Evolutionary conservation across 1,284 basidiomycete genomes (phyloP), one percentile per base, ranked within the genome.

Genomic region (Xanthoconium separans): DNA sequence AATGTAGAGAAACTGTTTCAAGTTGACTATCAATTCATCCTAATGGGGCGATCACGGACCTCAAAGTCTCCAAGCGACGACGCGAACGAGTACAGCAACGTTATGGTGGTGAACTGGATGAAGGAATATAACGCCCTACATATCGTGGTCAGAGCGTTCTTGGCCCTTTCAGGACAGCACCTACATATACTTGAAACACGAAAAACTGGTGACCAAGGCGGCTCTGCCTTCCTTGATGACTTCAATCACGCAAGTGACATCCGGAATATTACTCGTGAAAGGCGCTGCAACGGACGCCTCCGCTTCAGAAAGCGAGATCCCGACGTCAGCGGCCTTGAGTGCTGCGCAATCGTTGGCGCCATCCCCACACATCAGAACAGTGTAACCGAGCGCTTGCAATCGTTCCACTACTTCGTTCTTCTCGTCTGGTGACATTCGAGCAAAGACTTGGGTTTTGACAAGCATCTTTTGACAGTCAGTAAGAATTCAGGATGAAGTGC

Each of bases 271-370:
- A 58, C 91, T 91, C 5, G 97, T 99, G 73, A 99, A 99, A 1
- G 97, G 97, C 11, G 97, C 97, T 4, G 97, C 97, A n/a, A 99
- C 96, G 15, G 93, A 96, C 2, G 97, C 97, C 72, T 99, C 97
- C 0, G 97, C 97, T 70, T 99, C 97, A 0, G 94, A 97, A 15
- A 99, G 74, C 5, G 95, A 98, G 46, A 99, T 85, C 2, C 97
- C 97, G 31, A 99, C 95, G 65, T 99, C 97, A 12, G 97, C 97
- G 6, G 97, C 95, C 74, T 99, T 99, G 61, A 99, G 80, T 20
- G 97, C 97, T 30, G 96, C 95, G 68, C 96, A 99, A 68, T 99
- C 97, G 70, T 99, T 99, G 6, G 97, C 97, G 30, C 97, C 97
- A 68, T 99, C 97, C 39, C 97, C 97, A 66, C 97, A 99, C 88